Conservation (phyloP, 2,329 filamentous ascomycete genomes). For the Epichloe aotearoae region DNA sequence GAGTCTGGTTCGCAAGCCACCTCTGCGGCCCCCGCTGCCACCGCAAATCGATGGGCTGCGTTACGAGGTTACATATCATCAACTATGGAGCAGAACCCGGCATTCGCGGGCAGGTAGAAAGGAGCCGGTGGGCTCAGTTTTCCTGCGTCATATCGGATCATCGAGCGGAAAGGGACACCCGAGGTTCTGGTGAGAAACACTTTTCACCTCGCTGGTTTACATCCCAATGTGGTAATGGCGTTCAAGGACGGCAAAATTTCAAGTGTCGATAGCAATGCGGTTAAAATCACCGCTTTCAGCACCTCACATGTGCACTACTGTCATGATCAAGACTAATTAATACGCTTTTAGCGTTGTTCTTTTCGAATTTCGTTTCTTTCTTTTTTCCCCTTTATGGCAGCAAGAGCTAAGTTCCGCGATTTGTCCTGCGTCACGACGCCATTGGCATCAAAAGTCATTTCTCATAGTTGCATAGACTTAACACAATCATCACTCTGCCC, state of each 20-base stretch:
- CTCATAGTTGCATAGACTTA: neutral
- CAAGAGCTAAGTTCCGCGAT: neutral
- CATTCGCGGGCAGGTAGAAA: slow-evolving; percentile 35
- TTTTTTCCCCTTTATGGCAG: neutral
- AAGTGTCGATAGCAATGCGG: neutral
- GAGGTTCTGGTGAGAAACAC: too few relatives aligned
- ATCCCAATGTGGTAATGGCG: neutral
- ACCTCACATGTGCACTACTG: neutral
- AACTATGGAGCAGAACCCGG: slow-evolving; percentile 80
- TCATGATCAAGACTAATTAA: neutral
- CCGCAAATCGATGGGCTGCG: slow-evolving; percentile 61
- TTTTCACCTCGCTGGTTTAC: too few relatives aligned
- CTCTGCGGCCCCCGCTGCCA: slow-evolving; percentile 19
- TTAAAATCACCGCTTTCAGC: neutral
- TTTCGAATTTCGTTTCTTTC: neutral
- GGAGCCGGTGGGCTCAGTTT: neutral
- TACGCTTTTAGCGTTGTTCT: neutral
- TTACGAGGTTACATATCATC: slow-evolving; percentile 71
- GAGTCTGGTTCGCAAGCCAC: neutral
- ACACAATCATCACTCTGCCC: neutral
- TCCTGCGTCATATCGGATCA: neutral
- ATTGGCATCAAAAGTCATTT: neutral
- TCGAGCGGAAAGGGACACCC: too few relatives aligned
- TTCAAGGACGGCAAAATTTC: neutral
- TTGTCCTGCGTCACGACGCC: neutral